These are phyloP conservation scores for Claviceps cyperi DNA, from an alignment of 2,329 filamentous ascomycete genomes.

Conservation along the genomic window DNA sequence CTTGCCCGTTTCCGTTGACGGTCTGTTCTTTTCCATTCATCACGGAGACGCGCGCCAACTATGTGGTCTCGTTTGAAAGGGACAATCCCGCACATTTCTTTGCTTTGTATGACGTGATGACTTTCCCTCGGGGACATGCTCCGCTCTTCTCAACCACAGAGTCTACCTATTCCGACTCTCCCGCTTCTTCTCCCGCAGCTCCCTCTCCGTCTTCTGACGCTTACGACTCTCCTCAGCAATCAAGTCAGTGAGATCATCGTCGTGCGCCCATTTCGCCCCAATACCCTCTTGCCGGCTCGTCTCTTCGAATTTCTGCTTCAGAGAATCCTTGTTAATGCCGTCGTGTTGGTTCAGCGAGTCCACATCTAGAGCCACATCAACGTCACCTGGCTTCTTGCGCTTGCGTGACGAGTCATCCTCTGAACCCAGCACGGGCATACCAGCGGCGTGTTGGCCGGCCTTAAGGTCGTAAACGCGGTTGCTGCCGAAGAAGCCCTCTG, in stretches of 20 bases:
- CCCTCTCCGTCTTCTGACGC: constrained; percentile 75
- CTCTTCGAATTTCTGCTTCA: constrained; percentile 68
- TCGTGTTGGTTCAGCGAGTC: constrained; percentile 64
- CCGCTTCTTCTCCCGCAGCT: constrained; percentile 53
- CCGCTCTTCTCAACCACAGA: no score
- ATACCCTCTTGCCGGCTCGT: constrained; percentile 49
- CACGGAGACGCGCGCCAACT: no score
- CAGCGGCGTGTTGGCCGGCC: constrained; percentile 26
- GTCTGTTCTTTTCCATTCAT: no score
- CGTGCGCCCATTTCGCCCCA: constrained; percentile 55
- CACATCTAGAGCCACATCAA: constrained; percentile 83
- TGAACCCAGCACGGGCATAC: constrained; percentile 66
- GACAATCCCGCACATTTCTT: no score
- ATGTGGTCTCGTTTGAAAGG: no score
- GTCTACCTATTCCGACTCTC: constrained; percentile 33
- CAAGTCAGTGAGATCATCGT: constrained; percentile 90
- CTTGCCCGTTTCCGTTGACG: no score
- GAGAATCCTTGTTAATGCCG: constrained; percentile 70
- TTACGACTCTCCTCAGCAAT: constrained; percentile 89
- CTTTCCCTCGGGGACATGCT: no score
- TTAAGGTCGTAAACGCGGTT: constrained; percentile 87
- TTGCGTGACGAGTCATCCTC: constrained; percentile 65
- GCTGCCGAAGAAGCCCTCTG: constrained; percentile 90
- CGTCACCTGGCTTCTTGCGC: constrained; percentile 89
- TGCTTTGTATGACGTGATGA: no score